These are phyloP conservation scores for Discostella pseudostelligera DNA, from an alignment of 108 stramenopile genomes.

Conservation along the genomic window DNA sequence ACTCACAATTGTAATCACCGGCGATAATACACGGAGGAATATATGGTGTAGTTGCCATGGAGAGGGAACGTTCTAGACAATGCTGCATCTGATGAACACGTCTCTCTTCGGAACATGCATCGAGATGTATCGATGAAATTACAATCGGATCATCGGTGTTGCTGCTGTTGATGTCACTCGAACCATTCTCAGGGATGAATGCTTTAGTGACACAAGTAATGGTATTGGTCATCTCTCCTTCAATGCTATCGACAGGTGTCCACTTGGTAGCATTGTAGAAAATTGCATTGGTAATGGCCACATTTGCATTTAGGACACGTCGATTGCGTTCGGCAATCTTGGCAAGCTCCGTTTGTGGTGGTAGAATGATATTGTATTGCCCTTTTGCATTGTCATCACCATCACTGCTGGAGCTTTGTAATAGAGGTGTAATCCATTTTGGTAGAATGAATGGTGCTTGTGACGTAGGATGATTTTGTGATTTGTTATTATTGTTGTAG, in stretches of 20 bases:
- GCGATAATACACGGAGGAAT: conserved; percentile 44
- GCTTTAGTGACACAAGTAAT: conserved; percentile 34
- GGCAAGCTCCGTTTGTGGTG: conserved; percentile 38
- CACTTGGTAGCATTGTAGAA: conserved; percentile 37
- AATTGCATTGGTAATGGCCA: conserved; percentile 50
- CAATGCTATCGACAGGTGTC: conserved; percentile 14
- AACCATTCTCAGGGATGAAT: conserved; percentile 13
- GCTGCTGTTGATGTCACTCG: neutral
- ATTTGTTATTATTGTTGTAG: neutral
- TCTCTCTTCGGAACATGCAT: conserved; percentile 49
- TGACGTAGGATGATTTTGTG: neutral
- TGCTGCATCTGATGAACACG: conserved; percentile 39
- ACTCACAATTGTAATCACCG: conserved; percentile 56
- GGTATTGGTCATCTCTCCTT: conserved; percentile 12
- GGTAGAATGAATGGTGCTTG: conserved; percentile 31
- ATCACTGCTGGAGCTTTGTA: neutral
- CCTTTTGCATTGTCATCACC: neutral
- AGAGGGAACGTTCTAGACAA: conserved; percentile 28
- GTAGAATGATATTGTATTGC: conserved; percentile 35
- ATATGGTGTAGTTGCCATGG: conserved; percentile 3
- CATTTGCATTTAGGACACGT: conserved; percentile 46
- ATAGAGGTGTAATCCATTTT: conserved; percentile 39
- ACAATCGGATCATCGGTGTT: conserved; percentile 36
- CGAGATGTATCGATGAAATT: conserved; percentile 53
- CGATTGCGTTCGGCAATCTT: conserved; percentile 51